Base-by-base conservation (phyloP, 1,284 basidiomycete genomes). In the Leccinum ponderosum region DNA sequence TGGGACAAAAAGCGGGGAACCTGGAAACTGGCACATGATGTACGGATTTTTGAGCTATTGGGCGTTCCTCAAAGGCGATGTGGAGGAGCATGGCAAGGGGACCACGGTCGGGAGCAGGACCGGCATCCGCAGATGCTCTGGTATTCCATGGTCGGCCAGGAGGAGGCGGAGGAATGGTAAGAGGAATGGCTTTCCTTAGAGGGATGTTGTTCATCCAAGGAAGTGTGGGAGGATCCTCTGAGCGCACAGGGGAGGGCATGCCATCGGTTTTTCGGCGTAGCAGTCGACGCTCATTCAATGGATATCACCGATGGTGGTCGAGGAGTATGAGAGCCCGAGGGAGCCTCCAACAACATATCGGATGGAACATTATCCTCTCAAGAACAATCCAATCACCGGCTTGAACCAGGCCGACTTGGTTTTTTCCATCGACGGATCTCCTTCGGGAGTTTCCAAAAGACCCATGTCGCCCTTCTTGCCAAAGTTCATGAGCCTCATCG, bases 81-180 rank as follows among this genome's bases (percentile, higher is more conserved):
- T 88, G 81, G 20, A 88, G 75, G 3, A 87, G 87, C 60, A 86
- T 72, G 17, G 83, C 79, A 37, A 83, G 47, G 7, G 65, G 65
- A 12, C 66, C 68, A 6, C 62, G 31, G 31, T 73, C 62, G 11
- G 65, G 72, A 57, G 70, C 70, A 58, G 62, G 62, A 64, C 62
- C n/a, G n/a, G n/a, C n/a, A n/a, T n/a, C n/a, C n/a, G n/a, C n/a
- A n/a, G n/a, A n/a, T n/a, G n/a, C n/a, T n/a, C n/a, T n/a, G n/a
- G n/a, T 60, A 27, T 73, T 73, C 58, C 70, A 74, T 44, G 63
- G 53, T 51, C 65, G 71, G 53, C 64, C 70, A 58, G 62, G 62
- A 64, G 73, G 66, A 61, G 71, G 66, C 52, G 67, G 69, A 25
- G 73, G 73, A 25, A 71, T 63, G 31, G 63, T 68, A 33, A 65